Evolutionary conservation across 139 green algal genomes (phyloP).

Genomic region (Tetradesmus obliquus): DNA sequence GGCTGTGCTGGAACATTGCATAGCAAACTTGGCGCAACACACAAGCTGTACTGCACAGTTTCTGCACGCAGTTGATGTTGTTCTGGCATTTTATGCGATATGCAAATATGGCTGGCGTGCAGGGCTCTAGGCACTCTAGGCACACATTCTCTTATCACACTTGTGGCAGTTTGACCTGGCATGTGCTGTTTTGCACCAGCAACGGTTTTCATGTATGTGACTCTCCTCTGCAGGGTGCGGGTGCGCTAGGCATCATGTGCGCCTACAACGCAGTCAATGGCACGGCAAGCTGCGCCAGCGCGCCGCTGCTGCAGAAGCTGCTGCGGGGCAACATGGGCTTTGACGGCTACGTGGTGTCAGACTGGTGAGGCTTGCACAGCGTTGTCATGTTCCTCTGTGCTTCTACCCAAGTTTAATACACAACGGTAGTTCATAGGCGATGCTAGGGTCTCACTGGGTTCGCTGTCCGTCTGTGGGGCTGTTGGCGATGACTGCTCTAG

Average conservation of each 20-base stretch:
- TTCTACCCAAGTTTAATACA: too few species aligned
- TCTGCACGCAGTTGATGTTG: background rate
- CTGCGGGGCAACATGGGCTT: conserved; percentile 35
- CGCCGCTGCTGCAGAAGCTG: background rate
- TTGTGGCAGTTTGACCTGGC: background rate
- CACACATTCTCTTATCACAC: too few species aligned
- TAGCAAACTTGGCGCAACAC: background rate
- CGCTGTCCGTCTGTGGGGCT: too few species aligned
- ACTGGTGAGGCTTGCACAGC: background rate
- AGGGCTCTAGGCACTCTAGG: too few species aligned
- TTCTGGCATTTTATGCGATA: too few species aligned
- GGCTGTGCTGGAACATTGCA: background rate
- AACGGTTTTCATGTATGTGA: background rate
- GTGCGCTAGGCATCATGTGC: conserved; percentile 42
- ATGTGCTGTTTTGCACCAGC: background rate
- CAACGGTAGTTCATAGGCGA: too few species aligned
- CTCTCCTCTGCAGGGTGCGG: background rate
- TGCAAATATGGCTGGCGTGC: too few species aligned
- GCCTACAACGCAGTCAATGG: conserved; percentile 48
- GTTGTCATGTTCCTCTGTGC: too few species aligned
- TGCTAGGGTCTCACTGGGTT: too few species aligned
- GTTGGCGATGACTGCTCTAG: too few species aligned
- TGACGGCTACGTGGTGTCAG: conserved; percentile 39
- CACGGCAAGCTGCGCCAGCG: conserved; percentile 5
- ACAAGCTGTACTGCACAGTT: background rate